Evolutionary conservation across 495 filamentous ascomycete species (phyloP), one percentile per base, ranked within the genome.

Genomic region (Arthonia radiata): DNA sequence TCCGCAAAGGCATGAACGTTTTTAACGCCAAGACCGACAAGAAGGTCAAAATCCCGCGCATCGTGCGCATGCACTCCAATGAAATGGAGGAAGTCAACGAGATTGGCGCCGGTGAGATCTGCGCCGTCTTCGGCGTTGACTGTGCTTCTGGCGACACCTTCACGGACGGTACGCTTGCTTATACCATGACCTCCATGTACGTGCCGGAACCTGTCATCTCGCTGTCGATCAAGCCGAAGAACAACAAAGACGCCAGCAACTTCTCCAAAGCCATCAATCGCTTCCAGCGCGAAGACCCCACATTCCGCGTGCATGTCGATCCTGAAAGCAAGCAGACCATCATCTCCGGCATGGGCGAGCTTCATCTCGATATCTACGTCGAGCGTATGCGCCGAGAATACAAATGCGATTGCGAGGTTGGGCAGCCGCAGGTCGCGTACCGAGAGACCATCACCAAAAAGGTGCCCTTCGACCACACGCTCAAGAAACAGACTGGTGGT

Each of bases 21-120:
- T 92, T 71, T 64, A 99, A 99, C 43, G 78, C 86, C 6, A 71
- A 83, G 33, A 80, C 63, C 27, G 69, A 78, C 45, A 93, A 94
- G 61, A 94, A 86, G 53, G 71, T 99, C 44, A 86, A 90, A 50
- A 68, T 94, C 31, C 89, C 89, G 13, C 73, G 82, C 39, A 99
- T 99, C 40, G 89, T 99, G 25, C 76, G 89, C 24, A 99, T 99
- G 89, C 89, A 99, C 57, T 91, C 81, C 17, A 92, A 94, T 44
- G 89, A 99, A 44, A 86, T 99, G 89, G 89, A 94, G 50, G 89
- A 99, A 36, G 75, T 90, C 9, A 53, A 44, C 25, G 82, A 93
- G 44, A 72, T 99, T 26, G 75, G 79, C 23, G 80, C 89, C 21
- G 89, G 89, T 41, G 89, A 99, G 44, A 94, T 99, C 30, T 94